Percentiles rank a stretch among this genome's conserved stretches.
These are phyloP conservation scores for Linderina pennispora DNA, from an alignment of 192 early-diverging fungal species.

Conservation along the genomic window DNA sequence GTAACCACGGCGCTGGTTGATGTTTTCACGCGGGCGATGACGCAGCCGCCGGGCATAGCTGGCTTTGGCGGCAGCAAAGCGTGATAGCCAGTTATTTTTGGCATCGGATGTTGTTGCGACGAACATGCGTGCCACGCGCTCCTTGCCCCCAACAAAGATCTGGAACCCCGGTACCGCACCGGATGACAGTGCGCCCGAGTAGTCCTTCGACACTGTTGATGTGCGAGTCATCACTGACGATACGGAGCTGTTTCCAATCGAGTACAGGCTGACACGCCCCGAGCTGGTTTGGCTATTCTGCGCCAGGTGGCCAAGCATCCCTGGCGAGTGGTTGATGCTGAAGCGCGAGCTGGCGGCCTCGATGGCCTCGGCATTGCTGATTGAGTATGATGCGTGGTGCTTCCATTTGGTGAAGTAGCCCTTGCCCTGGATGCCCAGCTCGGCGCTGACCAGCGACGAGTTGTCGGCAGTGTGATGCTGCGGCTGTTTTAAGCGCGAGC, in stretches of 20 bases:
- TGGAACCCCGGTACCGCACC: slow-evolving; percentile 48
- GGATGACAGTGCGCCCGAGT: slow-evolving; percentile 44
- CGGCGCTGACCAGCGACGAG: slow-evolving; percentile 48
- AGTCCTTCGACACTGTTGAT: slow-evolving; percentile 50
- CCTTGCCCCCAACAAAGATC: slow-evolving; percentile 47
- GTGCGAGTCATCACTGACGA: slow-evolving; percentile 50
- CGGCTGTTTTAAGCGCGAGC: slow-evolving; percentile 31
- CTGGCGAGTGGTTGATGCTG: slow-evolving; percentile 36
- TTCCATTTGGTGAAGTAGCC: slow-evolving; percentile 72
- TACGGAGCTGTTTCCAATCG: slow-evolving; percentile 47
- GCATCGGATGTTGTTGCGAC: slow-evolving; percentile 45
- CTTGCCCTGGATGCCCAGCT: slow-evolving; percentile 43
- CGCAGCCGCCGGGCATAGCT: slow-evolving; percentile 40
- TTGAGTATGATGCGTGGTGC: slow-evolving; percentile 53
- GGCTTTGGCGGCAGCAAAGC: slow-evolving; percentile 50
- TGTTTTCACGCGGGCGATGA: slow-evolving; percentile 38
- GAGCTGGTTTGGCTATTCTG: slow-evolving; percentile 41
- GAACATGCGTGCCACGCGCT: slow-evolving; percentile 49
- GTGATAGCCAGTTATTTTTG: slow-evolving; percentile 50
- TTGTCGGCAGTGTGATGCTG: slow-evolving; percentile 32
- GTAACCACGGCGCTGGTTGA: slow-evolving; percentile 12
- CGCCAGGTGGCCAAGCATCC: slow-evolving; percentile 28
- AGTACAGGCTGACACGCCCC: slow-evolving; percentile 45
- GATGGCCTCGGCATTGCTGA: slow-evolving; percentile 53
- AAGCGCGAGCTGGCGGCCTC: slow-evolving; percentile 53